Base-by-base conservation (phyloP, 495 filamentous ascomycete species). In the Neurospora terricola region DNA sequence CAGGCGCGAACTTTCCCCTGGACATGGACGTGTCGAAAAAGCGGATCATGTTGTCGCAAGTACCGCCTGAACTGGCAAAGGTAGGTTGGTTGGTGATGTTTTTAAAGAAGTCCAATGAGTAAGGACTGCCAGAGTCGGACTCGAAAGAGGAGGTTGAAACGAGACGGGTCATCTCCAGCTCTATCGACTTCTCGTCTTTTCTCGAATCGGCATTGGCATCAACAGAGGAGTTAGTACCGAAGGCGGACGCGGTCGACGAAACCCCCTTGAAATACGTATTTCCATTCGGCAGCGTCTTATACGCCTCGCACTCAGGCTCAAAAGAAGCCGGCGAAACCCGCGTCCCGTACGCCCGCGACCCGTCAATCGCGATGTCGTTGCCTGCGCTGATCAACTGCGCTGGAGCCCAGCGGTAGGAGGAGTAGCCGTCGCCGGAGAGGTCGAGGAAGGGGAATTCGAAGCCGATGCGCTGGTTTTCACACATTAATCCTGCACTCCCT, bases 361-460 rank as follows among this genome's bases (percentile, higher is more conserved):
- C 83, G 11, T 77, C 75, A 21, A 85, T 70, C 34, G 83, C 83
- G 40, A 81, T 75, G 16, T 69, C 38, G 72, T 83, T 82, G 45
- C 38, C 42, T 0, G 75, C 77, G 7, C 76, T 80, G 72, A 85
- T 84, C 18, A 85, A 73, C 73, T 81, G 81, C 2, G 76, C 77
- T 4, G 79, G 79, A 4, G 80, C 80, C 83, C 83, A 85, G 43
- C 82, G 81, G 76, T 82, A 85, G 9, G 82, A 81, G 1, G 79
- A 76, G 70, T 80, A 73, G 0, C 82, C 82, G 66, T 82, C 78
- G 38, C 77, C 77, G 5, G 81, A 69, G 48, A 82, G 74, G 70
- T 82, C 81, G 12, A 85, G n/a, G 73, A 84, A 85, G 12, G 83
- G 83, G 73, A 85, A 85, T 79, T 85, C 83, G 40, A 84, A 79